phyloP scores from a whole-genome alignment of 306 rosid genomes.

The Rubus parviflorus region DNA sequence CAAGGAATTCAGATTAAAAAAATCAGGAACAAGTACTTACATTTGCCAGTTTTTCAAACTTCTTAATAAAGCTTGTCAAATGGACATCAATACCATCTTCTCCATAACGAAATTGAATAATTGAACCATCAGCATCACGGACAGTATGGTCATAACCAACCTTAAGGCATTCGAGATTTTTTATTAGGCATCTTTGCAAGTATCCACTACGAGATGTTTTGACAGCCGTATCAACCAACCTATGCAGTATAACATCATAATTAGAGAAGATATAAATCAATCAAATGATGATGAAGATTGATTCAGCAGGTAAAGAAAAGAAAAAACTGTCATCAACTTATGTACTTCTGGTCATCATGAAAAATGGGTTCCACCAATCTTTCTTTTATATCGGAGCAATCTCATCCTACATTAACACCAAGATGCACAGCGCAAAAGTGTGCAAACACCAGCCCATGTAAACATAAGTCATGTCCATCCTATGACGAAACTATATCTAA shows the following conservation, averaged over 20 bases:
- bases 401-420: neutral
- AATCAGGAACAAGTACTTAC: conserved; percentile 44
- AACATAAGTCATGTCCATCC: neutral
- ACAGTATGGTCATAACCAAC: conserved; percentile 87
- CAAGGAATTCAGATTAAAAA: conserved; percentile 16
- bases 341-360: neutral
- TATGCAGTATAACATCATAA: conserved; percentile 31
- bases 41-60: conserved; percentile 69
- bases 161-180: conserved; percentile 83
- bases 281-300: conserved; percentile 2
- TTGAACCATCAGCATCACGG: conserved; percentile 92
- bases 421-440: neutral
- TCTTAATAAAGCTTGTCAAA: conserved; percentile 72
- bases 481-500: neutral
- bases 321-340: neutral
- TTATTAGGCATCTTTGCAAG: conserved; percentile 90
- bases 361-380: neutral
- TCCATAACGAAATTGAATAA: conserved; percentile 84
- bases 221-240: conserved; percentile 96
- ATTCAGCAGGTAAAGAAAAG: neutral
- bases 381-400: neutral
- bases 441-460: neutral
- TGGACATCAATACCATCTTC: conserved; percentile 98
- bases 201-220: conserved; percentile 99
- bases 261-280: conserved; percentile 23